Percentiles rank a stretch among this genome's conserved stretches.
Evolutionary conservation across 768 basidiomycete genomes (phyloP).

Genomic region (Podaxis sp.): DNA sequence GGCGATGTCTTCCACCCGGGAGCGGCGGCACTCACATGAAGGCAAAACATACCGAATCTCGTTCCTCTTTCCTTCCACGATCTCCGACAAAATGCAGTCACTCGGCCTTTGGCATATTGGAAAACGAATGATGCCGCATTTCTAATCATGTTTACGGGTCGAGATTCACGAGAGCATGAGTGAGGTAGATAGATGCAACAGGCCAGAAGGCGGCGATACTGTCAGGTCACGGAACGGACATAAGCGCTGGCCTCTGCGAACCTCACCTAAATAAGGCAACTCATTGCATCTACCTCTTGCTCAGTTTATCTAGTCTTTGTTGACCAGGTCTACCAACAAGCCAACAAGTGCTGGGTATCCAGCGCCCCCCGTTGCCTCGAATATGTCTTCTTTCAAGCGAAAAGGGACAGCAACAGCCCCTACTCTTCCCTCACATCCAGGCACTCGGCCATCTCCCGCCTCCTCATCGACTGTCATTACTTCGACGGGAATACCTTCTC

Average conservation of each 20-base stretch:
- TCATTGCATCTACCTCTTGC: background rate
- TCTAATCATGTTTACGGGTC: background rate
- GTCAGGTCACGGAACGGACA: background rate
- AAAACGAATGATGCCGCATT: background rate
- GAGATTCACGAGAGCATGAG: background rate
- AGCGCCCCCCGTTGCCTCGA: background rate
- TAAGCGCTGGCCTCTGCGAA: background rate
- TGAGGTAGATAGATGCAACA: background rate
- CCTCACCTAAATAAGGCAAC: background rate
- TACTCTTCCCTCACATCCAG: slow-evolving; percentile 35
- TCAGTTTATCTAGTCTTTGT: background rate
- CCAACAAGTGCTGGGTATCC: background rate
- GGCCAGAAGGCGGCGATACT: background rate
- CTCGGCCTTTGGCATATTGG: background rate
- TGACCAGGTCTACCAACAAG: background rate
- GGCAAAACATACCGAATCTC: background rate
- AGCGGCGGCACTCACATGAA: slow-evolving; percentile 7
- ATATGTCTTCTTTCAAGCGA: slow-evolving; percentile 83
- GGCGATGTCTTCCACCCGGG: background rate
- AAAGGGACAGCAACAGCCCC: slow-evolving; percentile 47
- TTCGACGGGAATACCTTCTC: slow-evolving; percentile 88
- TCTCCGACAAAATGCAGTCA: background rate
- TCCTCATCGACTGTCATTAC: slow-evolving; percentile 57
- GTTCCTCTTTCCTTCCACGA: background rate
- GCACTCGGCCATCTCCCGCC: slow-evolving; percentile 59